phyloP scores from a whole-genome alignment of 345 rosid genomes.

The Rhizophora apiculata region DNA sequence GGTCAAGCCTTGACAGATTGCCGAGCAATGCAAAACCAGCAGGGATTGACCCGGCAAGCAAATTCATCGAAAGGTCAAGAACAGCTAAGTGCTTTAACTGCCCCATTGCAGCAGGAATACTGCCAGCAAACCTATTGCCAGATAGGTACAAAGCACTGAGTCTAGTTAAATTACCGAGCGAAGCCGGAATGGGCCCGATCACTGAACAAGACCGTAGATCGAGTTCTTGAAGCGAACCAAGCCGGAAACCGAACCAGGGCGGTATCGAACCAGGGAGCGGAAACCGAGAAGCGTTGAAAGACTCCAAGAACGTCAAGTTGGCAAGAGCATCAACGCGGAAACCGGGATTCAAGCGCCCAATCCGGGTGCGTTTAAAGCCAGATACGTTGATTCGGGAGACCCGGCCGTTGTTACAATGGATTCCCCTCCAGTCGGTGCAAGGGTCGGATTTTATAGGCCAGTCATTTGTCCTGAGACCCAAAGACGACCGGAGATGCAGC shows the following conservation, averaged over 20 bases:
- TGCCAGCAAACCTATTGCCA: slow-evolving; percentile 21
- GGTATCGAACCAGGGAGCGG: slow-evolving; percentile 29
- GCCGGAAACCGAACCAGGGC: slow-evolving; percentile 19
- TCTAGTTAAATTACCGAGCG: slow-evolving; percentile 23
- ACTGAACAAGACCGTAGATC: slow-evolving; percentile 30
- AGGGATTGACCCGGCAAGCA: slow-evolving; percentile 22
- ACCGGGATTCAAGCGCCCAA: slow-evolving; percentile 17
- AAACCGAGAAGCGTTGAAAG: slow-evolving; percentile 29
- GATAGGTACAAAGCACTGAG: slow-evolving; percentile 19
- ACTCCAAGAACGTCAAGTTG: slow-evolving; percentile 23
- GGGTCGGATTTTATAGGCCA: slow-evolving; percentile 27
- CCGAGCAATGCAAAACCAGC: slow-evolving; percentile 10
- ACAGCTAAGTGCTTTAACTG: slow-evolving; percentile 10
- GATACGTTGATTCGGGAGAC: slow-evolving; percentile 24
- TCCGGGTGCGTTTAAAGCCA: slow-evolving; percentile 26
- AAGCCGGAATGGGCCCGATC: slow-evolving; percentile 22
- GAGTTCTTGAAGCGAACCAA: slow-evolving; percentile 19
- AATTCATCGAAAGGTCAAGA: slow-evolving; percentile 28
- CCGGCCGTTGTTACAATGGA: slow-evolving; percentile 22
- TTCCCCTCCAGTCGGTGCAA: slow-evolving; percentile 22
- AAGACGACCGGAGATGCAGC: slow-evolving; percentile 27
- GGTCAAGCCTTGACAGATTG: slow-evolving; percentile 24
- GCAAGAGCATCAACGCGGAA: slow-evolving; percentile 22
- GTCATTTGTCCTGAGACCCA: slow-evolving; percentile 24
- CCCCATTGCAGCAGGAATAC: slow-evolving; percentile 19